Evolutionary conservation across 108 stramenopile species (phyloP).

Genomic region (Fragilaria crotonensis): DNA sequence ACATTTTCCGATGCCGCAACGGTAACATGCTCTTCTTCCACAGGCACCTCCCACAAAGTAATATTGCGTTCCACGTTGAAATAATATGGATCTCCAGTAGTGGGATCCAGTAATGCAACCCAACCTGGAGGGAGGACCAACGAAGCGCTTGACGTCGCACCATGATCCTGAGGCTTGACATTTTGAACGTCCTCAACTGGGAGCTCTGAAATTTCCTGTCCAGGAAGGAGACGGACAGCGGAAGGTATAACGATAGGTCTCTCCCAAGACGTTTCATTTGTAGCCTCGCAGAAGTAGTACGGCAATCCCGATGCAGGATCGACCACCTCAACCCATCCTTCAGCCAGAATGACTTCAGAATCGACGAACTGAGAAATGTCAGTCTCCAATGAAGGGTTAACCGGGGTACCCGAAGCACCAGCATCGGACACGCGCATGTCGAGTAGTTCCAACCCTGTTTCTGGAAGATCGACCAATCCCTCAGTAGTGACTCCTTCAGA

Average conservation of each 20-base stretch:
- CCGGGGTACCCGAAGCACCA: not conserved
- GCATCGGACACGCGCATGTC: not conserved
- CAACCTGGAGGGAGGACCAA: conserved; percentile 28
- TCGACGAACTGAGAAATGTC: not conserved
- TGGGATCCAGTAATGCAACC: conserved; percentile 47
- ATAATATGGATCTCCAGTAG: conserved; percentile 44
- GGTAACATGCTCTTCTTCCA: not conserved
- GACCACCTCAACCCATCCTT: conserved; percentile 44
- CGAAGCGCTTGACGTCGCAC: not conserved
- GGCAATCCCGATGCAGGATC: conserved; percentile 22
- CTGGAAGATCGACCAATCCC: not conserved
- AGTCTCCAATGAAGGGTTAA: not conserved
- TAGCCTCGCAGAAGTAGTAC: conserved; percentile 12
- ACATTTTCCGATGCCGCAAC: not conserved
- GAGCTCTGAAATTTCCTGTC: not conserved
- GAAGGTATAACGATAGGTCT: not conserved
- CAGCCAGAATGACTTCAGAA: conserved; percentile 5
- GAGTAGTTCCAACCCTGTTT: not conserved
- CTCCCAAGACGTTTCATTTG: conserved; percentile 19
- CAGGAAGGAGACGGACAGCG: no score
- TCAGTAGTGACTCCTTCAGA: not conserved
- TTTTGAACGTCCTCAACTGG: not conserved
- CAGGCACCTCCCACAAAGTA: conserved; percentile 55
- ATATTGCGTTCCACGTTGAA: conserved; percentile 42
- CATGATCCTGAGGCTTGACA: not conserved